phyloP scores from a whole-genome alignment of 495 filamentous ascomycete species.

The Neurospora africana region DNA sequence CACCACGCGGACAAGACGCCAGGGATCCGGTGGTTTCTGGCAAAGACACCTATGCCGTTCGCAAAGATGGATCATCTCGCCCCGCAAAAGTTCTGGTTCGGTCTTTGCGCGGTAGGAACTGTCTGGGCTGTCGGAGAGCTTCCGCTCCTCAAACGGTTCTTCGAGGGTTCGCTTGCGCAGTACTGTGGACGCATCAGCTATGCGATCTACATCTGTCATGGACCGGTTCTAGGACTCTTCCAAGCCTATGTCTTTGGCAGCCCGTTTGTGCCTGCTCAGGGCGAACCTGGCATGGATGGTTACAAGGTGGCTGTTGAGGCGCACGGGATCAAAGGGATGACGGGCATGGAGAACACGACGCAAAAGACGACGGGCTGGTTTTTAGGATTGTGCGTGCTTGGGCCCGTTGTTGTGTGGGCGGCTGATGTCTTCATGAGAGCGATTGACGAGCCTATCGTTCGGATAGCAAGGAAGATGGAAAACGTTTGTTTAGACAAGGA shows the following conservation, averaged over 20 bases:
- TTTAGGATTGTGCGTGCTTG: slow-evolving; percentile 38
- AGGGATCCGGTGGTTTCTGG: slow-evolving; percentile 23
- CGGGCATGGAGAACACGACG: slow-evolving; percentile 40
- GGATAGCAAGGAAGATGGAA: slow-evolving; percentile 45
- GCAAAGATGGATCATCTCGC: slow-evolving; percentile 18
- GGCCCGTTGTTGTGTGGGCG: slow-evolving; percentile 44
- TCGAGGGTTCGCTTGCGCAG: slow-evolving; percentile 46
- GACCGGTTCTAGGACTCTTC: slow-evolving; percentile 42
- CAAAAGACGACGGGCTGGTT: slow-evolving; percentile 43
- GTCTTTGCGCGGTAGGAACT: slow-evolving; percentile 43
- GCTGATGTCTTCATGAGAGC: slow-evolving; percentile 50
- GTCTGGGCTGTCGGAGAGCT: slow-evolving; percentile 48
- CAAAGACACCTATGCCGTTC: slow-evolving; percentile 26
- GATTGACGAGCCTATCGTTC: slow-evolving; percentile 49
- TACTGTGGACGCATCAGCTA: slow-evolving; percentile 54
- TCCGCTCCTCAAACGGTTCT: slow-evolving; percentile 37
- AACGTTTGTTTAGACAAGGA: slow-evolving; percentile 20
- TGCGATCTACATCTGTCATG: slow-evolving; percentile 52
- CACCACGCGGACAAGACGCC: slow-evolving; percentile 24
- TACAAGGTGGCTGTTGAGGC: slow-evolving; percentile 18
- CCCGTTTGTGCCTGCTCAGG: slow-evolving; percentile 8
- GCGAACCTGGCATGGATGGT: slow-evolving; percentile 9
- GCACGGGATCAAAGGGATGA: slow-evolving; percentile 39
- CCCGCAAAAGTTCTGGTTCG: slow-evolving; percentile 45
- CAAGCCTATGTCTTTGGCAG: slow-evolving; percentile 36